Conservation (phyloP, 192 early-diverging fungal genomes). For the Podila clonocystis region DNA sequence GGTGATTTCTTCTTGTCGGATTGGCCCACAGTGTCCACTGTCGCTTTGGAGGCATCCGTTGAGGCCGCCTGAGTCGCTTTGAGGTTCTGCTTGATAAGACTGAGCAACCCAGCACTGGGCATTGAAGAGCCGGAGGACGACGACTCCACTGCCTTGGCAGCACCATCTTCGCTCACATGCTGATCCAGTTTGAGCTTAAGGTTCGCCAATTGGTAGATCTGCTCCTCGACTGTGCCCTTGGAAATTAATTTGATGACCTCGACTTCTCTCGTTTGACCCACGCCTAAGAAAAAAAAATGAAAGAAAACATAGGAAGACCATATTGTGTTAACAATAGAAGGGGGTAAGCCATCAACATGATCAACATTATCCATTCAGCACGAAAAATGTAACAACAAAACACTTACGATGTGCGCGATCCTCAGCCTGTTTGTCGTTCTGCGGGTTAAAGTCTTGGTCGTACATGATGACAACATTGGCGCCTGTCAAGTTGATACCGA, state of each 20-base stretch:
- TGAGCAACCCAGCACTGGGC: conserved; percentile 47
- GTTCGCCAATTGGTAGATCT: conserved; percentile 67
- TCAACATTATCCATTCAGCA: too few species aligned
- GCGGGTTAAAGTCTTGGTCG: conserved; percentile 89
- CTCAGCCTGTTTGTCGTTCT: conserved; percentile 85
- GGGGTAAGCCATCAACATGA: neutral
- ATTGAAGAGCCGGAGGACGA: conserved; percentile 37
- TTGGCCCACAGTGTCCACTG: neutral
- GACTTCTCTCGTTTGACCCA: conserved; percentile 88
- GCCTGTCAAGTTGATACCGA: conserved; percentile 83
- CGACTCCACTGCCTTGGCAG: neutral
- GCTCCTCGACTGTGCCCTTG: conserved; percentile 75
- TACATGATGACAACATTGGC: conserved; percentile 84
- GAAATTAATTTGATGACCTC: conserved; percentile 76
- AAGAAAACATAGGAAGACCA: neutral
- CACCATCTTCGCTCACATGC: conserved; percentile 38
- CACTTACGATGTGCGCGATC: conserved; percentile 83
- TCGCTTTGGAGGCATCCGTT: neutral
- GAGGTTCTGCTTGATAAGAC: conserved; percentile 37
- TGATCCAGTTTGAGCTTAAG: conserved; percentile 72
- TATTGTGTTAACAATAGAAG: neutral
- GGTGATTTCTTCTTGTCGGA: neutral
- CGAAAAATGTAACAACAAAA: neutral
- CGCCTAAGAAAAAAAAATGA: conserved; percentile 45
- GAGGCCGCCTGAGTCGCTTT: conserved; percentile 15